A percentile compares a stretch with the other conserved stretches of the same genome.
Conservation (phyloP, 129 eudicot genomes). For the Helichrysum umbraculigerum region DNA sequence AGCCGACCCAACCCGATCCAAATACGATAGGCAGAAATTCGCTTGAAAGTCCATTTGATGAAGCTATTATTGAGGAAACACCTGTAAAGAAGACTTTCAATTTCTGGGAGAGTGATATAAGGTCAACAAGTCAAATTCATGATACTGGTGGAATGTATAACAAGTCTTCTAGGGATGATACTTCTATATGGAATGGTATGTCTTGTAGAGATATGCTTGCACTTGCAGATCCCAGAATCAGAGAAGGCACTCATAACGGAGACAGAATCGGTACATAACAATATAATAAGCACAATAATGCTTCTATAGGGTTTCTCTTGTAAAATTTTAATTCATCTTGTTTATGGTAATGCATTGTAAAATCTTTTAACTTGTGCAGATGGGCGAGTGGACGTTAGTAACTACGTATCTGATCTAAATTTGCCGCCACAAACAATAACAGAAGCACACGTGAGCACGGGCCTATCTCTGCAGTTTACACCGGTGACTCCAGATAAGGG, state of each 20-base stretch:
- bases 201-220: constrained; percentile 57
- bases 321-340: background rate
- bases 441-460: constrained; percentile 21
- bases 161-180: constrained; percentile 26
- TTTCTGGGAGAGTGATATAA: constrained; percentile 34
- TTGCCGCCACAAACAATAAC: constrained; percentile 30
- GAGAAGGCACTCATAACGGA: constrained; percentile 12
- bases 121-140: constrained; percentile 24
- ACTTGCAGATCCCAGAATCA: constrained; percentile 37
- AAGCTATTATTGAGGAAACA: constrained; percentile 14
- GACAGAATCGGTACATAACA: background rate
- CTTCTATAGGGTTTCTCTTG: background rate
- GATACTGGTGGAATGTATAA: constrained; percentile 20
- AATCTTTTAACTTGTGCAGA: constrained; percentile 29
- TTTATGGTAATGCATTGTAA: background rate
- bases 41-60: constrained; percentile 26
- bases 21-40: constrained; percentile 28
- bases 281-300: constrained; percentile 33
- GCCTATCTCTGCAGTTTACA: constrained; percentile 35
- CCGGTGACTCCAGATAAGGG: constrained; percentile 63
- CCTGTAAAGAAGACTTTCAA: constrained; percentile 22
- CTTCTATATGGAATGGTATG: constrained; percentile 19
- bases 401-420: constrained; percentile 43
- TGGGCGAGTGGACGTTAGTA: constrained; percentile 27
- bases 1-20: constrained; percentile 31